phyloP scores from a whole-genome alignment of 2,329 filamentous ascomycete species.

The Aspergillus melleus region DNA sequence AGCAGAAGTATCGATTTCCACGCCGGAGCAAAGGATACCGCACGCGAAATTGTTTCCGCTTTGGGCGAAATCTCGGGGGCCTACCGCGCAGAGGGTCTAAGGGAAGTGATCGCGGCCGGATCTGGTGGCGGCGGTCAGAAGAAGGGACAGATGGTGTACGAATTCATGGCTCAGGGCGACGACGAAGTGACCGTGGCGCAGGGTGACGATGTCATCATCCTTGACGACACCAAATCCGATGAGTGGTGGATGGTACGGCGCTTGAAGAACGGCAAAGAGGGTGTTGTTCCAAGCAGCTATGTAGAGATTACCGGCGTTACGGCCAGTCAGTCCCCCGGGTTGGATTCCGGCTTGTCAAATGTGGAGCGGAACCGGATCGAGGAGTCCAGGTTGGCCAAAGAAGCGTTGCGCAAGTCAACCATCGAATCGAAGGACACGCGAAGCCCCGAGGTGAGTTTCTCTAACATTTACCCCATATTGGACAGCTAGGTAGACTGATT shows the following conservation, averaged over 20 bases:
- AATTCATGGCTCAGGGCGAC: constrained; percentile 94
- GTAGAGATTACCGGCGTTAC: constrained; percentile 76
- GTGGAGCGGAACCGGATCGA: constrained; percentile 77
- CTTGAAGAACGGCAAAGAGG: constrained; percentile 88
- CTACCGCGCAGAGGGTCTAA: constrained; percentile 73
- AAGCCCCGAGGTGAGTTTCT: constrained; percentile 71
- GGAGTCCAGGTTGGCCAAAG: constrained; percentile 79
- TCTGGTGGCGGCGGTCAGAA: constrained; percentile 65
- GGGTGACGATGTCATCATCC: constrained; percentile 84
- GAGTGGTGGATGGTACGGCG: constrained; percentile 98
- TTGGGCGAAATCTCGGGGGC: constrained; percentile 88
- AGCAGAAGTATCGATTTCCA: constrained; percentile 97
- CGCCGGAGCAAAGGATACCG: constrained; percentile 94
- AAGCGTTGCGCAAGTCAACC: constrained; percentile 67
- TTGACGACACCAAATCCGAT: constrained; percentile 89
- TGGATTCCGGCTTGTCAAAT: constrained; percentile 63
- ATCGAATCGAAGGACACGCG: constrained; percentile 54
- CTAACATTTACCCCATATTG: constrained; percentile 9
- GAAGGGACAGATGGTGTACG: constrained; percentile 85
- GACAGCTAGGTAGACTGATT: constrained; percentile 56
- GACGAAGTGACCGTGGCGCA: constrained; percentile 91
- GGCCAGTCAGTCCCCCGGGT: constrained; percentile 54
- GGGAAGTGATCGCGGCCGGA: constrained; percentile 82
- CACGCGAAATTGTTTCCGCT: constrained; percentile 84
- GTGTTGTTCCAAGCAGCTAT: constrained; percentile 95